Evolutionary conservation across 2,329 filamentous ascomycete species (phyloP), one percentile per base, ranked within the genome.

Genomic region (Didymosphaeria variabile): DNA sequence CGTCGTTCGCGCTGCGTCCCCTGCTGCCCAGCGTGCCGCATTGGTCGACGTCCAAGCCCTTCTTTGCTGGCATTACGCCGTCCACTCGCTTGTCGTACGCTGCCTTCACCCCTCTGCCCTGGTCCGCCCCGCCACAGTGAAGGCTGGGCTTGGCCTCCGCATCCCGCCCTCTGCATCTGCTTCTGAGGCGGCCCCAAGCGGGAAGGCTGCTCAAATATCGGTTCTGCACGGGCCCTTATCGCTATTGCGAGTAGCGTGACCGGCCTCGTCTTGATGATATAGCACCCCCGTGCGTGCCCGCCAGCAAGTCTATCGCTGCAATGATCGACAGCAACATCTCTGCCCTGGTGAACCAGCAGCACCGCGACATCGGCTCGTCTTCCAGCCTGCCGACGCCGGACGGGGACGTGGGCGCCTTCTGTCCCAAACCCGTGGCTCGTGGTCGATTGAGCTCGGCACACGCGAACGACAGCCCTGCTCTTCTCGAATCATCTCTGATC

Each of bases 401-500:
- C 50, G 61, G 59, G 44, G 53, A 56, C 55, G 54, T 57, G 36
- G 46, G 46, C 58, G 54, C 52, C 15, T 58, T 42, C 34, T 23
- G 57, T 45, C 47, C 61, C 65, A 63, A 61, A 40, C 38, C 46
- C 47, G 59, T 55, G 59, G 57, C 61, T 58, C 63, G 21, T 36
- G 13, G 46, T 58, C 62, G 29, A 32, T 44, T 45, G 49, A 57
- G 55, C 47, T 56, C 60, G 53, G 62, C 55, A 34, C 51, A 32
- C 31, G 55, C 54, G 44, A 58, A 34, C 58, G 54, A 51, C 38
- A 49, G 44, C 56, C 61, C 67, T 63, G 65, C 65, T 58, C 68
- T 72, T 68, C 68, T 72, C 61, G 70, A 77, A 63, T 55, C 66
- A 62, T 67, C 71, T 60, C 58, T 76, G 55, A 65, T 69, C 42